Evolutionary conservation across 1,139 yeast genomes (phyloP).

Genomic region (Sugiyamaella sp.): DNA sequence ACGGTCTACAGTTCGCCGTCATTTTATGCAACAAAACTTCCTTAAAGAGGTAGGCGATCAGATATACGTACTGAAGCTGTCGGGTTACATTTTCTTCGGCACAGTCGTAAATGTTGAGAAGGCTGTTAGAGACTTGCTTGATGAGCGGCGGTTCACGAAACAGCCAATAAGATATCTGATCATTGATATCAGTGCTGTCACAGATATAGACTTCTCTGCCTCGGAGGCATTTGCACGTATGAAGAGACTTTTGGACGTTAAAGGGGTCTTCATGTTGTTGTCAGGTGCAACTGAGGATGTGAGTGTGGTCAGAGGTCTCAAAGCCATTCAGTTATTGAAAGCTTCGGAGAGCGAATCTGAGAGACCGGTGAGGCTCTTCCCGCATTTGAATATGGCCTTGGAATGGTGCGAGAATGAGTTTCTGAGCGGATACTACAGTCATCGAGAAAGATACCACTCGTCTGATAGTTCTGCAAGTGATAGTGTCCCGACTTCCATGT

Average conservation of each 20-base stretch:
- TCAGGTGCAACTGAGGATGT: conserved; percentile 75
- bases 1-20: conserved; percentile 89
- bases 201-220: conserved; percentile 88
- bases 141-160: conserved; percentile 50
- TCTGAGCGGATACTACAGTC: conserved; percentile 63
- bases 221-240: conserved; percentile 94
- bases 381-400: conserved; percentile 79
- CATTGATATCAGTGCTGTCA: conserved; percentile 81
- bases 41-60: conserved; percentile 86
- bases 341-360: conserved; percentile 23
- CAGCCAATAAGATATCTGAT: conserved; percentile 77
- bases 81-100: conserved; percentile 91
- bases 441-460: conserved; percentile 38
- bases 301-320: conserved; percentile 46
- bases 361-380: conserved; percentile 59
- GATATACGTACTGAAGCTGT: conserved; percentile 81
- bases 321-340: conserved; percentile 44
- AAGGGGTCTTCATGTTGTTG: conserved; percentile 69
- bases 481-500: too few relatives aligned
- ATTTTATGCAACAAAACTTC: conserved; percentile 86
- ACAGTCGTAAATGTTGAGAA: conserved; percentile 90
- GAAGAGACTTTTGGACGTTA: conserved; percentile 72
- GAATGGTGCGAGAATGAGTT: conserved; percentile 98
- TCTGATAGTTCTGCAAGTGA: conserved; percentile 15
- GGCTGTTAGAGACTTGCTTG: conserved; percentile 67